Base-by-base conservation (phyloP, 208 protist genomes). In the Leishmania turanica region DNA sequence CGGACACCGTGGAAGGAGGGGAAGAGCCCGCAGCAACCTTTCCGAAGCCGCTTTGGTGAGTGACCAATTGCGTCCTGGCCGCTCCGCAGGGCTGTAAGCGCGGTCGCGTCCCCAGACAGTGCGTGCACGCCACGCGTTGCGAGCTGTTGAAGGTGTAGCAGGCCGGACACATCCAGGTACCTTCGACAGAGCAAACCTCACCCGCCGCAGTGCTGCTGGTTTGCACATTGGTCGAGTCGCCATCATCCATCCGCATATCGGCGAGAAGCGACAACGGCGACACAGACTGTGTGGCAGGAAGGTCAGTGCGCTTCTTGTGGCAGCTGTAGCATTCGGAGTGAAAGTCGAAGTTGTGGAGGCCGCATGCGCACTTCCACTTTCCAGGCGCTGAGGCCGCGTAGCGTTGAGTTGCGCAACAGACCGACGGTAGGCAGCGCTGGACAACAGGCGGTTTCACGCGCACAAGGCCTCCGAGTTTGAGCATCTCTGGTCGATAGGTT, bases 321-420 rank as follows among this genome's bases (percentile, higher is more conserved):
- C 93, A 96, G 60, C 91, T 85, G 83, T 95, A 95, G 77, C 93
- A 96, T 53, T 82, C 65, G 8, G 54, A 40, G 17, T 91, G 90
- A 49, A 92, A 95, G 17, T 83, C 79, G 74, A 91, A 95, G 76
- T 96, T 96, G 37, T 72, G 78, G 71, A 96, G 93, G 11, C 93
- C 93, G 79, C 93, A 96, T 11, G 75, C 42, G 75, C 93, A 96
- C 40, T 70, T 86, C 91, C 93, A 96, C 56, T 89, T 79, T 58
- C 73, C 62, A 9, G 73, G 15, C 21, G 53, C 79, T 3, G 58
- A 42, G 21, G 79, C 19, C n/a, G 58, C 45, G 62, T 68, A 72
- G 79, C 27, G n/a, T 37, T 34, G 34, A 0, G 11, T n/a, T 40
- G 53, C n/a, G 24, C 40, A 13, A 60, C 13, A 45, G 1, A 65